These are phyloP conservation scores for Nakazawaea peltata DNA, from an alignment of 805 yeast species.

Conservation along the genomic window DNA sequence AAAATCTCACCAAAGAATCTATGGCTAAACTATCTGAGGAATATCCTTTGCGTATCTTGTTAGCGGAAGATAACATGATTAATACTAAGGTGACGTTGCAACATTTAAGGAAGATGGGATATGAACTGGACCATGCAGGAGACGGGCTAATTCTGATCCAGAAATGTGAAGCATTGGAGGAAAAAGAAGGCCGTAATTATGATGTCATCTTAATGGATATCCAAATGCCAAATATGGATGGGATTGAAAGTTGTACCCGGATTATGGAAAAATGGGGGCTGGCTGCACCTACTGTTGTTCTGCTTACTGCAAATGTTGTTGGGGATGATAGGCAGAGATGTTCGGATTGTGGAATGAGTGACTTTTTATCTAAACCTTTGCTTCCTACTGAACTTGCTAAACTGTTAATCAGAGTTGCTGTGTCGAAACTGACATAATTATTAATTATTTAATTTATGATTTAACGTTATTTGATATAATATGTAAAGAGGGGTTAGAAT, in stretches of 20 bases:
- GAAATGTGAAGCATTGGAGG: constrained; percentile 19
- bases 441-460: too few relatives aligned
- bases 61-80: constrained; percentile 49
- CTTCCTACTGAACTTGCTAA: constrained; percentile 34
- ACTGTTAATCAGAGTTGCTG: constrained; percentile 22
- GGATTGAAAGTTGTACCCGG: constrained; percentile 40
- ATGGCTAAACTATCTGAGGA: constrained; percentile 25
- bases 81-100: constrained; percentile 42
- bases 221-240: constrained; percentile 50
- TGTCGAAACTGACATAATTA: too few relatives aligned
- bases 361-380: constrained; percentile 45
- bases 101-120: constrained; percentile 41
- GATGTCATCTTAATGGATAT: constrained; percentile 50
- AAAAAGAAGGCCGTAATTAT: constrained; percentile 26
- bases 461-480: too few relatives aligned
- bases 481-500: too few relatives aligned
- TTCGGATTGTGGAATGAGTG: constrained; percentile 41
- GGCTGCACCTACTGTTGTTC: constrained; percentile 31
- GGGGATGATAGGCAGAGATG: constrained; percentile 43
- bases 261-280: constrained; percentile 23
- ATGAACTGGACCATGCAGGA: constrained; percentile 41
- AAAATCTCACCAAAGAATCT: constrained; percentile 18
- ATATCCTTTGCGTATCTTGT: constrained; percentile 38
- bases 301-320: constrained; percentile 46
- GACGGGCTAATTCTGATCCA: constrained; percentile 40